Base-by-base conservation (phyloP, 306 rosid genomes). In the Alnus rubra region DNA sequence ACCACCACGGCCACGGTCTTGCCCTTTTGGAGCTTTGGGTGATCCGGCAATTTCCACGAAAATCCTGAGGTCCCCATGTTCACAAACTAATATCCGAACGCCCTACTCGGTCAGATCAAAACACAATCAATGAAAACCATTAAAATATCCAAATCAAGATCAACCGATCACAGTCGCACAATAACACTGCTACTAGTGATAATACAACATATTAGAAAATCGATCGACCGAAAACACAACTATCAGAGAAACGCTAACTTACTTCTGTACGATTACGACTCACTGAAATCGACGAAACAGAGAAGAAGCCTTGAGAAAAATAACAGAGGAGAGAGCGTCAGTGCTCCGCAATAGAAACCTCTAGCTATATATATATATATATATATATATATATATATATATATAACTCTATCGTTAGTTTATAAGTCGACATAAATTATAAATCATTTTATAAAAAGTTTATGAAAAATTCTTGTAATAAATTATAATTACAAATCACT, bases 21-120 rank as follows among this genome's bases (percentile, higher is more conserved):
- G 1, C 91, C 99, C 97, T 96, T 96, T 1, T 97, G 98, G 23
- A 96, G 93, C 90, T 87, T 96, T n/a, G 97, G 94, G 74, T 96
- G 99, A 79, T 96, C 99, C 19, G 88, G 86, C 88, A 96, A 80
- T 78, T 87, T 96, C 96, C 96, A 96, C 33, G 90, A 84, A 23
- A 79, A 47, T 12, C 78, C 96, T 12, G 96, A 51, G 82, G 90
- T 91, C 49, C 97, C 97, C 99, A 93, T 93, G 13, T 64, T 16
- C 65, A 28, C 65, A 59, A 59, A 59, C 37, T 28, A 23, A 9
- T 23, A 9, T 0, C 4, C 19, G 3, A 52, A 13, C 58, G 14
- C 58, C 18, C 58, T 3, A 9, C 52, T 49, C 52, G 52, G 52
- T 49, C 3, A 49, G 11, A 49, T 12, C 14, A 49, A 3, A 23